A percentile compares a stretch with the other conserved stretches of the same genome.
phyloP scores from a whole-genome alignment of 805 yeast species.

The Millerozyma miso region DNA sequence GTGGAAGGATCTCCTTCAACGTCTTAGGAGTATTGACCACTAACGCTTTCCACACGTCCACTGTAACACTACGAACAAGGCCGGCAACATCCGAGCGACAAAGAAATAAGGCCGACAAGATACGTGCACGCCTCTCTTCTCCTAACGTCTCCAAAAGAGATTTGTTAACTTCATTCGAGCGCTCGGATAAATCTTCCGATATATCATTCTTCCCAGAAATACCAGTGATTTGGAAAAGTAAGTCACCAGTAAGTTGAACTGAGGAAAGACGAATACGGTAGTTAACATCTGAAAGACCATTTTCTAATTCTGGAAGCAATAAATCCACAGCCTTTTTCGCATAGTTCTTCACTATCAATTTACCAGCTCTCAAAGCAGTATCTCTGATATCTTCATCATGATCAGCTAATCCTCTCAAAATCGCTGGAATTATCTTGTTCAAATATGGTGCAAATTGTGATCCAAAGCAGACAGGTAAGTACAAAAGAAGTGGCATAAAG shows the following conservation, averaged over 20 bases:
- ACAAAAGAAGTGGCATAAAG: slow-evolving; percentile 82
- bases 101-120: slow-evolving; percentile 80
- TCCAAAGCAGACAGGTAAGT: slow-evolving; percentile 93
- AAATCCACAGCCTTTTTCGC: slow-evolving; percentile 91
- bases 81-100: slow-evolving; percentile 92
- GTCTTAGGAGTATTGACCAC: slow-evolving; percentile 95
- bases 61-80: slow-evolving; percentile 81
- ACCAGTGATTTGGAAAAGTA: slow-evolving; percentile 91
- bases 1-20: slow-evolving; percentile 84
- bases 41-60: slow-evolving; percentile 94
- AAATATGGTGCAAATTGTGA: slow-evolving; percentile 87
- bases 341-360: slow-evolving; percentile 84
- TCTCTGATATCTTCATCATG: slow-evolving; percentile 81
- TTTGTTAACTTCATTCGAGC: slow-evolving; percentile 50
- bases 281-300: slow-evolving; percentile 76
- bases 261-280: slow-evolving; percentile 89
- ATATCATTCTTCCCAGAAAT: slow-evolving; percentile 73
- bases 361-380: slow-evolving; percentile 86
- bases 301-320: slow-evolving; percentile 88
- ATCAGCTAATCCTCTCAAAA: slow-evolving; percentile 88
- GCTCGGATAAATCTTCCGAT: slow-evolving; percentile 48
- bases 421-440: slow-evolving; percentile 82
- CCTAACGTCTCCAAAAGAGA: slow-evolving; percentile 79
- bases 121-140: slow-evolving; percentile 78
- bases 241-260: slow-evolving; percentile 91